Base-by-base conservation (phyloP, 116 monocot species). In the Posidonia oceanica region DNA sequence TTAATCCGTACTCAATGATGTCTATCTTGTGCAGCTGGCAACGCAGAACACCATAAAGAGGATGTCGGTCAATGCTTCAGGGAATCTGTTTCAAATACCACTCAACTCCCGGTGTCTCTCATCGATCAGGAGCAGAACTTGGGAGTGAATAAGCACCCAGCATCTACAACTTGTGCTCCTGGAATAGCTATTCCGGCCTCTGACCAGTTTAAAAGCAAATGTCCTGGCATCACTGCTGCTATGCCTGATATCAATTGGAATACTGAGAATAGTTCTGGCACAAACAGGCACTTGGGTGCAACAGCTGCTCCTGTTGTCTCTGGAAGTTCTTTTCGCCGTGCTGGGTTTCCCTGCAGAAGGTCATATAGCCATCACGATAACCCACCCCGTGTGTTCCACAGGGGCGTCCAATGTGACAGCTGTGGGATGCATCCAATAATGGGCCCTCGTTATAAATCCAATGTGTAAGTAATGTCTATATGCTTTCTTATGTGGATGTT, bases 351-450 rank as follows among this genome's bases (percentile, higher is more conserved):
- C 17, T 3, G 13, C 11, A 36, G 39, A 39, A 63, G 22, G 67
- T 15, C 73, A 57, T 5, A 64, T 62, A 18, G 20, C 4, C 63
- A 59, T n/a, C 29, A 41, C 64, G 80, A 78, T 3, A 61, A 56
- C 48, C 62, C 68, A 17, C 38, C 39, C 2, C 71, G 62, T 3
- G 71, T 82, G 18, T 85, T 85, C 69, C 94, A 94, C 62, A 80
- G 44, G 23, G 88, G 91, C 54, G 72, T 94, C 40, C 67, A 22
- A 18, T 91, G 94, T 72, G 88, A 90, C 84, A 84, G 79, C 29
- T 94, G 94, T 77, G 88, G 91, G 59, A 81, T 87, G 84, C 76
- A 81, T 66, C 94, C 94, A 40, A 94, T 94, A 38, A 63, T 79
- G 15, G 94, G 94, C 4, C 75, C 86, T 16, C 85, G 94, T 14